Conservation (phyloP, 2,329 filamentous ascomycete species). For the Setomelanomma holmii region DNA sequence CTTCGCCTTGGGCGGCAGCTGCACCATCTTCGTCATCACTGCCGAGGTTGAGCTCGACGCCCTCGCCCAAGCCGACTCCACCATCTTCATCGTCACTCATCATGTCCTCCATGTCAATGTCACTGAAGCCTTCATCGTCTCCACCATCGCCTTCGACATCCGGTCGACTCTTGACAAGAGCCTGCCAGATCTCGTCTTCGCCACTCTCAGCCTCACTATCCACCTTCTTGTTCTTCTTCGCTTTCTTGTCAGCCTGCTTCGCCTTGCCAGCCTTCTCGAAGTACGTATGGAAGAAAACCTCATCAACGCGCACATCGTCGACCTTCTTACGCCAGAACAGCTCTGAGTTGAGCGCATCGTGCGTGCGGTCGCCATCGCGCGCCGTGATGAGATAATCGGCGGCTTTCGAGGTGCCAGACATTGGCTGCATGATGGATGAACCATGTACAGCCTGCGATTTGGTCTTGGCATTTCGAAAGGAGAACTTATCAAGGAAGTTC, state of each 20-base stretch:
- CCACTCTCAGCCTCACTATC: conserved; percentile 60
- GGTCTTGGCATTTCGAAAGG: conserved; percentile 92
- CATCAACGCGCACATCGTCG: conserved; percentile 87
- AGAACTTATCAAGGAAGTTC: conserved; percentile 96
- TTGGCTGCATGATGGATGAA: conserved; percentile 94
- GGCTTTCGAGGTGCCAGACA: conserved; percentile 68
- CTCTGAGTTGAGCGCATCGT: conserved; percentile 79
- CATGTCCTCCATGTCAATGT: conserved; percentile 58
- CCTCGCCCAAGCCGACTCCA: conserved; percentile 50
- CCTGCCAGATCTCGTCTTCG: conserved; percentile 90
- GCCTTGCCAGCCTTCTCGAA: conserved; percentile 72
- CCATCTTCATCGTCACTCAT: conserved; percentile 55
- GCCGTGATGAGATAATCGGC: conserved; percentile 67
- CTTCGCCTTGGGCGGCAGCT: conserved; percentile 45
- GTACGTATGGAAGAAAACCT: conserved; percentile 98
- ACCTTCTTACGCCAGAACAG: conserved; percentile 89
- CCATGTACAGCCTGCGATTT: conserved; percentile 69
- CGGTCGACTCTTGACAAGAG: conserved; percentile 79
- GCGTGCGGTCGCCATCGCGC: conserved; percentile 64
- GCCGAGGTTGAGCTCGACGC: conserved; percentile 54
- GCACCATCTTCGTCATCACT: conserved; percentile 58
- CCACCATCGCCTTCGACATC: conserved; percentile 75
- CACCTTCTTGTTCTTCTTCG: conserved; percentile 58
- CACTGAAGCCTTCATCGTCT: conserved; percentile 61
- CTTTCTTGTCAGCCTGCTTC: conserved; percentile 64